phyloP scores from a whole-genome alignment of 2,329 filamentous ascomycete genomes.

The Drechmeria coniospora region DNA sequence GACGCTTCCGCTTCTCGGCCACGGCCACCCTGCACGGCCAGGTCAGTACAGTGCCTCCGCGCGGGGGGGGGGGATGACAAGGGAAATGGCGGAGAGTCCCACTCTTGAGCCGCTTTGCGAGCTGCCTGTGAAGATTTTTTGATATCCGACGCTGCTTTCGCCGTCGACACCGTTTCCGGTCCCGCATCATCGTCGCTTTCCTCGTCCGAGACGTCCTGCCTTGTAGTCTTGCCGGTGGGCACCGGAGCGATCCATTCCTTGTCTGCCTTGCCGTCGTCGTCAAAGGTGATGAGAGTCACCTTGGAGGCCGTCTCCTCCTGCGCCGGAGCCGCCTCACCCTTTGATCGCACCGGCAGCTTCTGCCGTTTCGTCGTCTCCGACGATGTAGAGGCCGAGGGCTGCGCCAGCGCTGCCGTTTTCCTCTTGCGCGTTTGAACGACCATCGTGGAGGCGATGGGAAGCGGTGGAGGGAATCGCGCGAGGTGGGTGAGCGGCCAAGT shows the following conservation, averaged over 20 bases:
- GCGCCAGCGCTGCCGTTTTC: conserved; percentile 12
- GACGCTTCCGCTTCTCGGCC: conserved; percentile 37
- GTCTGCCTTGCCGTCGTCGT: conserved; percentile 17
- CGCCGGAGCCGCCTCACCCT: conserved; percentile 10
- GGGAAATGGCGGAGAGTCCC: conserved; percentile 9
- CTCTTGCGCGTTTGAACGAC: conserved; percentile 13
- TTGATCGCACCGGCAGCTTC: conserved; percentile 20
- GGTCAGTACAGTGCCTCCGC: not conserved
- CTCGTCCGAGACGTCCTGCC: conserved; percentile 11
- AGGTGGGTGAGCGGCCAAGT: no score
- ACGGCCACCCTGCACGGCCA: conserved; percentile 27
- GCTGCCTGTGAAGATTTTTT: conserved; percentile 30
- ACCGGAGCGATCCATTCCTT: conserved; percentile 3
- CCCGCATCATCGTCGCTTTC: conserved; percentile 39
- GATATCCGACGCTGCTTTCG: conserved; percentile 28
- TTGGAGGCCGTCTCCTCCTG: conserved; percentile 6
- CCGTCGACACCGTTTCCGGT: conserved; percentile 42
- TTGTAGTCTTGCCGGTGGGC: conserved; percentile 4
- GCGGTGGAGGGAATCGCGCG: no score
- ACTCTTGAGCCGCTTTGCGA: conserved; percentile 36
- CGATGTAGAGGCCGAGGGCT: conserved; percentile 4
- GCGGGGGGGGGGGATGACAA: not conserved
- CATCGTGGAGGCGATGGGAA: conserved; percentile 4
- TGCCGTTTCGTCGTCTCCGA: conserved; percentile 9
- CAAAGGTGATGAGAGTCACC: conserved; percentile 18